phyloP scores from a whole-genome alignment of 331 rosid genomes.

The Quercus lobata region DNA sequence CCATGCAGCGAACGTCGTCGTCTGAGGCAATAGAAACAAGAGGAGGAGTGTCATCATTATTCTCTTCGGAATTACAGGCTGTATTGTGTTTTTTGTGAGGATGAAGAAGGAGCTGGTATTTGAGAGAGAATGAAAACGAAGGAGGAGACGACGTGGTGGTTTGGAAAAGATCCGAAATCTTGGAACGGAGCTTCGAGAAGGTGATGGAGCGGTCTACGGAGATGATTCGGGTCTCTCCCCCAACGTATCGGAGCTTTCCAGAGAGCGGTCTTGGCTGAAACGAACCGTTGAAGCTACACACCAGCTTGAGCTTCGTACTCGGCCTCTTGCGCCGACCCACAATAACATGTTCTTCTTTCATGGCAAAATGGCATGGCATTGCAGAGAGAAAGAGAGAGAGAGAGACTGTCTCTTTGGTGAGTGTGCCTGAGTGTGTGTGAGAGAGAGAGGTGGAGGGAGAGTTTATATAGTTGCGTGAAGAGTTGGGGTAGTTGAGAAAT shows the following conservation, averaged over 20 bases:
- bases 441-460: background rate
- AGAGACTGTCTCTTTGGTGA: background rate
- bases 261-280: constrained; percentile 16
- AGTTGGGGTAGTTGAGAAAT: background rate
- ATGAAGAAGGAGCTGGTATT: constrained; percentile 4
- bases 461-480: background rate
- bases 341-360: constrained; percentile 12
- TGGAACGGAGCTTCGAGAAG: constrained; percentile 21
- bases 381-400: background rate
- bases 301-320: constrained; percentile 17
- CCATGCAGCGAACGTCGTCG: constrained; percentile 29
- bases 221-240: constrained; percentile 29
- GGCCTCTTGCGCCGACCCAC: constrained; percentile 14
- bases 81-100: too few relatives aligned
- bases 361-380: constrained; percentile 3
- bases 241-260: constrained; percentile 19
- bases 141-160: background rate
- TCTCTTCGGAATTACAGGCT: too few relatives aligned
- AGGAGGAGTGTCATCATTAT: background rate
- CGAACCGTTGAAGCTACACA: constrained; percentile 27
- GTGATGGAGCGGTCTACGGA: constrained; percentile 17
- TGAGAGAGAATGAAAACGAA: constrained; percentile 6
- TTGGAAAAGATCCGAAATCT: constrained; percentile 20
- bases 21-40: constrained; percentile 19
- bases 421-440: background rate